A percentile compares a stretch with the other conserved stretches of the same genome.
These are phyloP conservation scores for Piper betle DNA, from an alignment of 164 flowering plant species.

Conservation along the genomic window DNA sequence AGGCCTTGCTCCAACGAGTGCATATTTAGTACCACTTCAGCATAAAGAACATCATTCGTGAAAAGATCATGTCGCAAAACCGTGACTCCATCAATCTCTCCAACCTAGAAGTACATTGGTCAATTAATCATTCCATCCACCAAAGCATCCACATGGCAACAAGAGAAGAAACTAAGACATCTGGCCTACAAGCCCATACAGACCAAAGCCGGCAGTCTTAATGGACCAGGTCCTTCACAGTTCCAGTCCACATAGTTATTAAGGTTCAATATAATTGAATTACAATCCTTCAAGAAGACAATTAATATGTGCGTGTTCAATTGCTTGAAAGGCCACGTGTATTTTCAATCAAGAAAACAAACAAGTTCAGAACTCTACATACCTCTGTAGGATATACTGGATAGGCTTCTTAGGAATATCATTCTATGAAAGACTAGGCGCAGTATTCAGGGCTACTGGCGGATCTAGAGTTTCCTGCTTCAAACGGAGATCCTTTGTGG, in stretches of 20 bases:
- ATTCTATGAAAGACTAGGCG: slow-evolving; percentile 68
- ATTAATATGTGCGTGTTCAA: no score
- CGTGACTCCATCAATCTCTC: slow-evolving; percentile 69
- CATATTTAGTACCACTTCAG: slow-evolving; percentile 82
- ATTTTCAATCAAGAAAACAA: background rate
- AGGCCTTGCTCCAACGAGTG: slow-evolving; percentile 79
- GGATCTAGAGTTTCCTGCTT: slow-evolving; percentile 99
- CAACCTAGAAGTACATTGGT: slow-evolving; percentile 35
- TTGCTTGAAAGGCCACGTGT: background rate
- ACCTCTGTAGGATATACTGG: slow-evolving; percentile 68
- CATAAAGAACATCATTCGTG: slow-evolving; percentile 91
- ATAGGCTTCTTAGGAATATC: slow-evolving; percentile 87
- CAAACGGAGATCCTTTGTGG: slow-evolving; percentile 72
- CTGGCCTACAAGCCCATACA: no score
- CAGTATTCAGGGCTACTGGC: slow-evolving; percentile 80
- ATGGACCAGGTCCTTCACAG: no score
- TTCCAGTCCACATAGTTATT: no score
- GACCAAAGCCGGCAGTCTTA: no score
- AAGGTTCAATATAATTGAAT: no score
- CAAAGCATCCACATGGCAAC: no score
- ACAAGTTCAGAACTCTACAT: background rate
- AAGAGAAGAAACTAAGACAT: no score
- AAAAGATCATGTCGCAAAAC: slow-evolving; percentile 84
- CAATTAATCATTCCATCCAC: background rate
- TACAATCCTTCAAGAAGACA: background rate